Evolutionary conservation across 1,139 yeast genomes (phyloP).

Genomic region (Pichia cactophila): DNA sequence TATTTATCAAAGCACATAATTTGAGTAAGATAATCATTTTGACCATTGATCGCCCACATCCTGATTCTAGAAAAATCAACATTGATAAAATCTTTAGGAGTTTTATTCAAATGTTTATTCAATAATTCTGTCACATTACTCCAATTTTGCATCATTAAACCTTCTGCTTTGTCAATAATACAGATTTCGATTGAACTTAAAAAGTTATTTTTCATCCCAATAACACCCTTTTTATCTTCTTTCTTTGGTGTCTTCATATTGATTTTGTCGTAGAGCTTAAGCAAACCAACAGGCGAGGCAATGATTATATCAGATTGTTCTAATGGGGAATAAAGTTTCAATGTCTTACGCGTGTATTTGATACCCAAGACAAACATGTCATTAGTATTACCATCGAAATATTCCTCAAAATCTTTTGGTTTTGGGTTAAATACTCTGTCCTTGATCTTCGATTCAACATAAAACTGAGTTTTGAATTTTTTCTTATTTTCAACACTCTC

Average conservation of each 20-base stretch:
- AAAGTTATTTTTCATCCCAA: constrained; percentile 47
- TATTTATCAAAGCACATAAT: constrained; percentile 67
- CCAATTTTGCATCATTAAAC: constrained; percentile 91
- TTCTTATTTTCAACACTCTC: constrained; percentile 76
- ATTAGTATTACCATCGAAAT: constrained; percentile 83
- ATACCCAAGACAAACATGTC: constrained; percentile 88
- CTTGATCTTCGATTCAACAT: constrained; percentile 41
- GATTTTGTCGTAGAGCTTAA: constrained; percentile 55
- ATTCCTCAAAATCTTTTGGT: constrained; percentile 74
- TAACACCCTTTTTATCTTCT: constrained; percentile 13
- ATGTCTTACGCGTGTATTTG: constrained; percentile 80
- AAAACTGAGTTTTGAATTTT: constrained; percentile 67
- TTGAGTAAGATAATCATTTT: constrained; percentile 70
- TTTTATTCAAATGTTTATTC: constrained; percentile 61
- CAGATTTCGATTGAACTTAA: constrained; percentile 80
- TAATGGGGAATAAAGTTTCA: constrained; percentile 78
- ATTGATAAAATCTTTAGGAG: constrained; percentile 65
- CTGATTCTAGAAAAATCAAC: constrained; percentile 89
- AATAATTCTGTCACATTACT: constrained; percentile 64
- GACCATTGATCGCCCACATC: constrained; percentile 87
- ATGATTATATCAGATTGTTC: constrained; percentile 79
- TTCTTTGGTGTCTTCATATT: constrained; percentile 25
- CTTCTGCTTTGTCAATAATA: constrained; percentile 76
- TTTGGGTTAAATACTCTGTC: constrained; percentile 44
- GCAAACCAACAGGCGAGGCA: constrained; percentile 89